phyloP scores from a whole-genome alignment of 2,329 filamentous ascomycete species.

The Botryosphaeria dothidea region DNA sequence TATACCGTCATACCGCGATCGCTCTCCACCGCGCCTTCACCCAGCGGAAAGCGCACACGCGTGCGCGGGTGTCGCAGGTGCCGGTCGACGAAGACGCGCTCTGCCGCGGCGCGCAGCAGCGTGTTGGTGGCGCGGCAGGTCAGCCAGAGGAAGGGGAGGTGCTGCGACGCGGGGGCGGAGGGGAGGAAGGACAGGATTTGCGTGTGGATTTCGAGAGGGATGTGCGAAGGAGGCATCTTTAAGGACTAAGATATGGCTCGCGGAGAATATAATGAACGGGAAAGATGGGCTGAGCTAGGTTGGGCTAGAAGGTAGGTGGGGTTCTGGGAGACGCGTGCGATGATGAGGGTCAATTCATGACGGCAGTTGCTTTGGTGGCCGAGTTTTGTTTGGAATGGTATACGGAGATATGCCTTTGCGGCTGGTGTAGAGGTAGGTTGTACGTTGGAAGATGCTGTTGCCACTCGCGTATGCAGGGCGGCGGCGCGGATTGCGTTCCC shows the following conservation, averaged over 20 bases:
- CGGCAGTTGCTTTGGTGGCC: too few relatives aligned
- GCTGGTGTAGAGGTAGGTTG: not conserved
- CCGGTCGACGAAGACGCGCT: not conserved
- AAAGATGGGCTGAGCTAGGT: too few relatives aligned
- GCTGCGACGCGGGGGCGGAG: not conserved
- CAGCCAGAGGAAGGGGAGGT: not conserved
- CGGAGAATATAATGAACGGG: too few relatives aligned
- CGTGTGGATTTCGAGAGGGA: slow-evolving; percentile 4
- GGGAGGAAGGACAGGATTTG: not conserved
- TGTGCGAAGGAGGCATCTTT: not conserved
- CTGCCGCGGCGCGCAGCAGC: not conserved
- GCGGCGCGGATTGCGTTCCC: not conserved
- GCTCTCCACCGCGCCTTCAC: not conserved
- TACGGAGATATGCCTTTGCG: not conserved
- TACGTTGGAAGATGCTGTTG: not conserved
- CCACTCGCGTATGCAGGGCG: not conserved
- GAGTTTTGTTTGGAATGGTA: too few relatives aligned
- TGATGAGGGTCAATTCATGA: too few relatives aligned
- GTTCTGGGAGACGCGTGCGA: too few relatives aligned
- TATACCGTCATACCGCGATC: not conserved
- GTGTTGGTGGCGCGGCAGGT: not conserved
- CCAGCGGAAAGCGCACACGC: not conserved
- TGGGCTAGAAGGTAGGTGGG: too few relatives aligned
- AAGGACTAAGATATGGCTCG: too few relatives aligned
- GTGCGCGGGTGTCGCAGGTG: not conserved